Evolutionary conservation across 225 moss, liverwort and hornwort species (phyloP).

Genomic region (Polytrichum commune): DNA sequence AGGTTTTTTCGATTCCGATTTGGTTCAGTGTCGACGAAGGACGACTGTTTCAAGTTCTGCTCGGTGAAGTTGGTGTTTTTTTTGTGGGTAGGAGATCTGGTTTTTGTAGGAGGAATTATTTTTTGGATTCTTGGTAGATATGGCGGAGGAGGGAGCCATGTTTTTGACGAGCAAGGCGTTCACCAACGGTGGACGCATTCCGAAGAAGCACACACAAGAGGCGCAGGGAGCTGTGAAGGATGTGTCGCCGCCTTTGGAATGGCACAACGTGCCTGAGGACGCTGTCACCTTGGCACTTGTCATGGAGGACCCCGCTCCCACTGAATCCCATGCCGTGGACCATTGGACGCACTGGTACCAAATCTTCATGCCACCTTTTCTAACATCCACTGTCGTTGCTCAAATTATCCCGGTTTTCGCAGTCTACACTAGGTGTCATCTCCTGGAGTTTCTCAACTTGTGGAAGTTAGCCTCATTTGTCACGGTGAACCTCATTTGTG

Average conservation of each 20-base stretch:
- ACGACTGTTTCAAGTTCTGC: not conserved
- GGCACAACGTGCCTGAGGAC: slow-evolving; percentile 75
- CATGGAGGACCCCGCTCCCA: slow-evolving; percentile 70
- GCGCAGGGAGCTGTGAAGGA: slow-evolving; percentile 65
- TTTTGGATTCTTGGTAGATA: not conserved
- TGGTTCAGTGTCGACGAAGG: not conserved
- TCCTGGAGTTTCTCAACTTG: no score
- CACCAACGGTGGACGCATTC: slow-evolving; percentile 57
- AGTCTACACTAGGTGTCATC: no score
- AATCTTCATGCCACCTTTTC: not conserved
- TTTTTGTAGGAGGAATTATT: not conserved
- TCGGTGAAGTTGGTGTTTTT: not conserved
- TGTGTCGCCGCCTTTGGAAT: slow-evolving; percentile 77
- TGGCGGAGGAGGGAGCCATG: slow-evolving; percentile 42
- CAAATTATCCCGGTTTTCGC: no score
- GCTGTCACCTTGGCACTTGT: slow-evolving; percentile 62
- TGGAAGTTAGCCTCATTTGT: no score
- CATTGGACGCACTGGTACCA: slow-evolving; percentile 72
- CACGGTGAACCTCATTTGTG: no score
- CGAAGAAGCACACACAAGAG: slow-evolving; percentile 69
- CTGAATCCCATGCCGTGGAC: slow-evolving; percentile 37
- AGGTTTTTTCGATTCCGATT: not conserved
- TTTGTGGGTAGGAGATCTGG: no score
- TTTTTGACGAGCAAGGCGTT: slow-evolving; percentile 30
- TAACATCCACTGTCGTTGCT: no score